Conservation (phyloP, 495 filamentous ascomycete species). For the Antarctomyces pellizariae region DNA sequence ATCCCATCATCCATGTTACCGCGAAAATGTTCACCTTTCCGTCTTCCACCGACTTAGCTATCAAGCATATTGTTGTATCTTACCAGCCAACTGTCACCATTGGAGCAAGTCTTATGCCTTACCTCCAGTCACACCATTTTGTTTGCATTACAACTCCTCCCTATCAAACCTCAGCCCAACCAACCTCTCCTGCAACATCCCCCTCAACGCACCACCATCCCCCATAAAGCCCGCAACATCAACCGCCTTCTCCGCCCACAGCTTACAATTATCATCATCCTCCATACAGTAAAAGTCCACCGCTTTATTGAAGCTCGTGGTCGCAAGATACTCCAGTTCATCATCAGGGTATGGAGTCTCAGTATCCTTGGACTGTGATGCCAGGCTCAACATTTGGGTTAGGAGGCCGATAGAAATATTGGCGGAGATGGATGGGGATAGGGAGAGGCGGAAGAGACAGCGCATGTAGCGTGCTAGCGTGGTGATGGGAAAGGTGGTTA, state of each 20-base stretch:
- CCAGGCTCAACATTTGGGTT: too few relatives aligned
- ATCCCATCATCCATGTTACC: too few relatives aligned
- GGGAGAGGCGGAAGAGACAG: slow-evolving; percentile 41
- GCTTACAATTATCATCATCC: slow-evolving; percentile 29
- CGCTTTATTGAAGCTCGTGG: slow-evolving; percentile 49
- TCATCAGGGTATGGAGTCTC: slow-evolving; percentile 33
- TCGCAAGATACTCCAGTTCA: slow-evolving; percentile 61
- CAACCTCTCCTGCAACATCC: slow-evolving; percentile 28
- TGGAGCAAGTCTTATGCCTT: too few relatives aligned
- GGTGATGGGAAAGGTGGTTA: slow-evolving; percentile 23
- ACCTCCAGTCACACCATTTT: too few relatives aligned
- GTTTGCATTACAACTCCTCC: too few relatives aligned
- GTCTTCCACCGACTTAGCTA: too few relatives aligned
- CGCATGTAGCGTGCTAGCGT: slow-evolving; percentile 48
- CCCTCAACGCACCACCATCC: slow-evolving; percentile 26
- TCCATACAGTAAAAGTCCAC: slow-evolving; percentile 41
- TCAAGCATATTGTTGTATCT: too few relatives aligned
- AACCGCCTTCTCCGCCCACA: slow-evolving; percentile 45
- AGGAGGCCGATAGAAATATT: too few relatives aligned
- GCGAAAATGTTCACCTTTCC: too few relatives aligned
- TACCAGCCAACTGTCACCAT: too few relatives aligned
- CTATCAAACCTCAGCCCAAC: slow-evolving; percentile 19
- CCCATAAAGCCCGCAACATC: slow-evolving; percentile 30
- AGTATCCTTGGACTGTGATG: slow-evolving; percentile 21
- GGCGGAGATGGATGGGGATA: slow-evolving; percentile 19